Conservation (phyloP, 1,284 basidiomycete genomes). For the Pseudozyma pruni region DNA sequence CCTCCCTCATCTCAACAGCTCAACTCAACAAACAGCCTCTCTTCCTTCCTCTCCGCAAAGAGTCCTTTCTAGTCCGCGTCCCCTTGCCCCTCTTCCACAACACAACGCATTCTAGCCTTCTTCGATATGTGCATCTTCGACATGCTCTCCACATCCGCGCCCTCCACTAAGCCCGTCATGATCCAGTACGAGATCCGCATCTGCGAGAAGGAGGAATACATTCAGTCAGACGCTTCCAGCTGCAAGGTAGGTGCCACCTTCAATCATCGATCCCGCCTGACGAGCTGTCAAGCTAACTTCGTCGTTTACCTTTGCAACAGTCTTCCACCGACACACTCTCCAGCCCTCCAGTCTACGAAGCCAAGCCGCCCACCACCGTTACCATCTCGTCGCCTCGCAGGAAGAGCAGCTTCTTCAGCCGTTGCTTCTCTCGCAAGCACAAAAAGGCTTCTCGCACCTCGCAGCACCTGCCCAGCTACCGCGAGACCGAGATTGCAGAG, state of each 20-base stretch:
- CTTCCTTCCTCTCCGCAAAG: too few species aligned
- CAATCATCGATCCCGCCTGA: too few species aligned
- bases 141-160: conserved; percentile 2
- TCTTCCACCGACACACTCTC: conserved; percentile 9
- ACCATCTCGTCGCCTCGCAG: not conserved
- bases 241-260: conserved; percentile 8
- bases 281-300: too few species aligned
- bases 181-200: conserved; percentile 19
- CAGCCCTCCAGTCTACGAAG: conserved; percentile 26
- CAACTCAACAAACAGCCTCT: too few species aligned
- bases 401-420: conserved; percentile 23
- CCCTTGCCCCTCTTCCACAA: too few species aligned
- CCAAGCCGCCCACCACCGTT: not conserved
- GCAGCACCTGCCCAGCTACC: conserved; percentile 31
- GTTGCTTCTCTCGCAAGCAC: conserved; percentile 27
- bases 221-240: conserved; percentile 6
- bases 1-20: too few species aligned
- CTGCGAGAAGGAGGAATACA: conserved; percentile 12
- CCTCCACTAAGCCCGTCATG: conserved; percentile 6
- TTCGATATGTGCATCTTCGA: conserved; percentile 33
- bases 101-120: too few species aligned
- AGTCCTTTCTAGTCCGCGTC: too few species aligned
- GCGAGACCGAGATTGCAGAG: conserved; percentile 27
- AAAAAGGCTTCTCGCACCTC: not conserved
- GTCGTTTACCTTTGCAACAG: conserved; percentile 1